Evolutionary conservation across 441 rosid genomes (phyloP).

Genomic region (Corymbia calophylla): DNA sequence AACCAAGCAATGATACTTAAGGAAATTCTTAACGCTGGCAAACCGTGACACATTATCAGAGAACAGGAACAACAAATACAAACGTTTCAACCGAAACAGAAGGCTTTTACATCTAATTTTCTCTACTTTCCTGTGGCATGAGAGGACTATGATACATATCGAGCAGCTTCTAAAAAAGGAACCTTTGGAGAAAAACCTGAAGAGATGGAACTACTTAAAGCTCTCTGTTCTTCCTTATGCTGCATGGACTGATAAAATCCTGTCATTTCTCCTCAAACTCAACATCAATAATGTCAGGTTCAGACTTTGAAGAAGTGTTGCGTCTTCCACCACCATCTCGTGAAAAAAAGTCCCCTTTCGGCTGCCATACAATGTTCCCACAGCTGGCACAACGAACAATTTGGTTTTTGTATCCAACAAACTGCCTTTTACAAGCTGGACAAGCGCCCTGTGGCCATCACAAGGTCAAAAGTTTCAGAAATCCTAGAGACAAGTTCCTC

Average conservation of each 20-base stretch:
- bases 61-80: not conserved
- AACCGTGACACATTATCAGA: not conserved
- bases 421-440: constrained; percentile 85
- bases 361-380: constrained; percentile 92
- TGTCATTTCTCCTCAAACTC: constrained; percentile 85
- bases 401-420: constrained; percentile 79
- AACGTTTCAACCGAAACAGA: not conserved
- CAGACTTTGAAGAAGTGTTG: constrained; percentile 33
- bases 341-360: constrained; percentile 63
- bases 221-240: not conserved
- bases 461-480: not conserved
- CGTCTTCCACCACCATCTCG: constrained; percentile 27
- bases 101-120: not conserved
- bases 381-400: constrained; percentile 64
- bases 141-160: not conserved
- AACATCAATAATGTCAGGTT: constrained; percentile 66
- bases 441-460: constrained; percentile 60
- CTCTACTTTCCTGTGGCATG: not conserved
- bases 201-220: not conserved
- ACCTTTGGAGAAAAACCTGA: not conserved
- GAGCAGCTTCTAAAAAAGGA: not conserved
- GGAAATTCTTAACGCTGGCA: not conserved
- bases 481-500: not conserved
- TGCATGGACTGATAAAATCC: not conserved
- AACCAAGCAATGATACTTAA: not conserved